Evolutionary conservation across 192 early-diverging fungal species (phyloP).

Genomic region (Gamsiella multidivaricata): DNA sequence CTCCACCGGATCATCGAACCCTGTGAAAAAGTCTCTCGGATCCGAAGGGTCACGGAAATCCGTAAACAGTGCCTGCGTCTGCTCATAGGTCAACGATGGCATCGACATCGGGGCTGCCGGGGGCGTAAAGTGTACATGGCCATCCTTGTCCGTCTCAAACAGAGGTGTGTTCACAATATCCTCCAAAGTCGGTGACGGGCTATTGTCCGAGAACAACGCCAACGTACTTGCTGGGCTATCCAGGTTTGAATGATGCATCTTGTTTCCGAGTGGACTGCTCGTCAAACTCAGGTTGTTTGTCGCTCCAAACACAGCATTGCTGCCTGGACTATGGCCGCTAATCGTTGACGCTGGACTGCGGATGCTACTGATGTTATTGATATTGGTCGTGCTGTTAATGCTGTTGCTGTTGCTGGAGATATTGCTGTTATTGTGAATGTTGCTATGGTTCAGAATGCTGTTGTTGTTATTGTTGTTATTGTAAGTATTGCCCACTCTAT

Average conservation of each 20-base stretch:
- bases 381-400: too few relatives aligned
- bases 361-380: too few relatives aligned
- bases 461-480: not conserved
- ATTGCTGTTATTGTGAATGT: not conserved
- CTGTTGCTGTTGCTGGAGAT: not conserved
- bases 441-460: too few relatives aligned
- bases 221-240: slow-evolving; percentile 22
- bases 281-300: too few relatives aligned
- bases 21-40: slow-evolving; percentile 22
- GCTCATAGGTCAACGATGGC: slow-evolving; percentile 33
- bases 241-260: not conserved
- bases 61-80: slow-evolving; percentile 42
- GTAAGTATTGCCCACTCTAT: slow-evolving; percentile 41
- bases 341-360: too few relatives aligned
- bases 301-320: too few relatives aligned
- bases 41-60: slow-evolving; percentile 50
- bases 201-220: slow-evolving; percentile 11
- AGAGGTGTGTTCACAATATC: slow-evolving; percentile 39
- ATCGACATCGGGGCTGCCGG: slow-evolving; percentile 3
- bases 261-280: too few relatives aligned
- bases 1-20: slow-evolving; percentile 36
- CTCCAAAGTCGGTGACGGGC: slow-evolving; percentile 26
- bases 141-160: slow-evolving; percentile 20
- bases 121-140: slow-evolving; percentile 2
- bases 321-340: too few relatives aligned